These are phyloP conservation scores for Aulographum hederae DNA, from an alignment of 2,329 filamentous ascomycete species.

Conservation along the genomic window DNA sequence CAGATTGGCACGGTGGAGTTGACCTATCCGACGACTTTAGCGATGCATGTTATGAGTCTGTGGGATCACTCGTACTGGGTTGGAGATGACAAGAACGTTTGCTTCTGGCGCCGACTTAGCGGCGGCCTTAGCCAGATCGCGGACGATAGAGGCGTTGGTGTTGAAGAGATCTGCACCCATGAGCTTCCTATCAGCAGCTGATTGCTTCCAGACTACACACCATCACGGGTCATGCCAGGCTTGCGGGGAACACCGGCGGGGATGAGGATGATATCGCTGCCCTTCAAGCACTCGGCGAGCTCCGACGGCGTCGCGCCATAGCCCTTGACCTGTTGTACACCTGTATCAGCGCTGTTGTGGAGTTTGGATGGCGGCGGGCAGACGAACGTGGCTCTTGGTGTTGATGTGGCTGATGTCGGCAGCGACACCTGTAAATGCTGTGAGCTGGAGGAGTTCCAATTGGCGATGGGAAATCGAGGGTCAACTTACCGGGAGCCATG, in stretches of 20 bases:
- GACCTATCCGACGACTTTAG: slow-evolving; percentile 31
- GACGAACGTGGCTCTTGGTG: slow-evolving; percentile 63
- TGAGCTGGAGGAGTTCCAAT: slow-evolving; percentile 7
- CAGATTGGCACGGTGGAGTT: slow-evolving; percentile 99
- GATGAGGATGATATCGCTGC: slow-evolving; percentile 86
- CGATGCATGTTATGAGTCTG: slow-evolving; percentile 5
- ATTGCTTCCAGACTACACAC: slow-evolving; percentile 20
- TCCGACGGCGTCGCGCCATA: slow-evolving; percentile 63
- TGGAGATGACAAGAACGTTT: slow-evolving; percentile 94
- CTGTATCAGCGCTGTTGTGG: too few relatives aligned
- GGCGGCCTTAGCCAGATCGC: slow-evolving; percentile 88
- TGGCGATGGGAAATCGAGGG: too few relatives aligned
- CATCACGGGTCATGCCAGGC: slow-evolving; percentile 98
- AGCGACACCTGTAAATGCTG: slow-evolving; percentile 56
- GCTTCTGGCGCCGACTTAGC: slow-evolving; percentile 79
- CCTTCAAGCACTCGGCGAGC: slow-evolving; percentile 65
- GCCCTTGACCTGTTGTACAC: slow-evolving; percentile 50
- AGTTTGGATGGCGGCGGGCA: background rate
- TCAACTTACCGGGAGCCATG: slow-evolving; percentile 64
- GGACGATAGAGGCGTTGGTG: slow-evolving; percentile 99
- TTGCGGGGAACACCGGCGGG: slow-evolving; percentile 97
- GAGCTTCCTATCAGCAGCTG: background rate
- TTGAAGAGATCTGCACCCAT: slow-evolving; percentile 71
- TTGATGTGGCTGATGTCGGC: slow-evolving; percentile 98
- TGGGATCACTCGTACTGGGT: slow-evolving; percentile 57